Evolutionary conservation across 2,329 filamentous ascomycete species (phyloP).

Genomic region (Pyricularia pennisetigena): DNA sequence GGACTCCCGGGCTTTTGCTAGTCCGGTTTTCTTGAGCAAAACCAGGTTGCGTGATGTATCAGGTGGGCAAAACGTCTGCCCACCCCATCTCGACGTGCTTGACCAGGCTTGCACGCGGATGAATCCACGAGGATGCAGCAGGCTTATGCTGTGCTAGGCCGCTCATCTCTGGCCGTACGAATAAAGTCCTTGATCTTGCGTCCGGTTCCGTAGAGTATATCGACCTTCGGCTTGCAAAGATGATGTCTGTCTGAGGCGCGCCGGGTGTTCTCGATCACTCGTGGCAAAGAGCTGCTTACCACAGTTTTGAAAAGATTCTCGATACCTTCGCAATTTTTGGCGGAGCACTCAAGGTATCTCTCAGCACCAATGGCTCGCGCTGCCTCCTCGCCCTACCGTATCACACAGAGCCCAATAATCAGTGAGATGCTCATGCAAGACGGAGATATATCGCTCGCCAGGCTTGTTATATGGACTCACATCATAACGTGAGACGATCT

Average conservation of each 20-base stretch:
- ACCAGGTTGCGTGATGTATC: not conserved
- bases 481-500: constrained; percentile 7
- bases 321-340: constrained; percentile 9
- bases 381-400: constrained; percentile 4
- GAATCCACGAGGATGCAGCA: not conserved
- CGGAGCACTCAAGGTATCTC: constrained; percentile 14
- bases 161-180: not conserved
- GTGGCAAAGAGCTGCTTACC: not conserved
- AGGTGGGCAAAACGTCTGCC: not conserved
- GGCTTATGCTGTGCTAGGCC: not conserved
- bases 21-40: not conserved
- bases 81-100: not conserved
- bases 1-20: not conserved
- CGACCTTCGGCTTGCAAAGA: not conserved
- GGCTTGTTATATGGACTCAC: not conserved
- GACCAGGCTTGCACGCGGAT: too few relatives aligned
- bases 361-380: constrained; percentile 7
- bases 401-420: not conserved
- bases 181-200: not conserved
- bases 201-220: constrained; percentile 1
- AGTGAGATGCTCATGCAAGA: not conserved
- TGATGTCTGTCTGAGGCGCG: not conserved
- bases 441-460: not conserved
- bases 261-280: constrained; percentile 2
- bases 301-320: constrained; percentile 8